Evolutionary conservation across 495 filamentous ascomycete species (phyloP), one percentile per base, ranked within the genome.

Genomic region (Aspergillus ostianus): DNA sequence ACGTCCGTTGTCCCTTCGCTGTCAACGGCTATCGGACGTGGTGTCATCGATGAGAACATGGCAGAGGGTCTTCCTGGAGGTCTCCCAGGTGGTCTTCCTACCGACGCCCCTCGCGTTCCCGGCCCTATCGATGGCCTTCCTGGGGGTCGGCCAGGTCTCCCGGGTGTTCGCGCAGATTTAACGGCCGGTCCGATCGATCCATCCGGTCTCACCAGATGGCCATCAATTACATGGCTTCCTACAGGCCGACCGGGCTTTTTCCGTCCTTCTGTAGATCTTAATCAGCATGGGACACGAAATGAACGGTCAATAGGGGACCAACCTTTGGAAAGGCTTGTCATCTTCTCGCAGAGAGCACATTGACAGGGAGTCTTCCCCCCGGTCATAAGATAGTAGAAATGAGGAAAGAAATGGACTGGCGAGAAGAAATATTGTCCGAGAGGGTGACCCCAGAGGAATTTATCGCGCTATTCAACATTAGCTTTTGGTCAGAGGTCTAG

Each of bases 351-450:
- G 62, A 78, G 59, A 41, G 67, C 46, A 68, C 77, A 80, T 51
- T 69, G 23, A 50, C 79, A 82, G 7, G 60, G 61, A 1, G 64
- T 69, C 6, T 55, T 48, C 29, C 66, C 65, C 55, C 80, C 71
- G 7, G 75, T 78, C 80, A 86, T 84, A 23, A 87, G 64, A 70
- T 77, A 76, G 50, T 69, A 71, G 67, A 87, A 87, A 60, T 88
- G 85, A 0, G 79, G 78, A 29, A 78, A 84, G 67, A 87, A 87
- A 6, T 76, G 66, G 6, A 72, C 68, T 0, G 79, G 73, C 0
- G 84, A 86, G 36, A 81, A 69, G 47, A 82, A 87, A 41, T 68
- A 74, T 29, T 70, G 62, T 6, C 79, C 78, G 32, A 69, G 70
- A 0, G 83, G 83, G 64, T 87, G 82, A 4, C 85, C 85, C 57